Evolutionary conservation across 225 moss, liverwort and hornwort species (phyloP).

Genomic region (Thuidium tamariscinum): DNA sequence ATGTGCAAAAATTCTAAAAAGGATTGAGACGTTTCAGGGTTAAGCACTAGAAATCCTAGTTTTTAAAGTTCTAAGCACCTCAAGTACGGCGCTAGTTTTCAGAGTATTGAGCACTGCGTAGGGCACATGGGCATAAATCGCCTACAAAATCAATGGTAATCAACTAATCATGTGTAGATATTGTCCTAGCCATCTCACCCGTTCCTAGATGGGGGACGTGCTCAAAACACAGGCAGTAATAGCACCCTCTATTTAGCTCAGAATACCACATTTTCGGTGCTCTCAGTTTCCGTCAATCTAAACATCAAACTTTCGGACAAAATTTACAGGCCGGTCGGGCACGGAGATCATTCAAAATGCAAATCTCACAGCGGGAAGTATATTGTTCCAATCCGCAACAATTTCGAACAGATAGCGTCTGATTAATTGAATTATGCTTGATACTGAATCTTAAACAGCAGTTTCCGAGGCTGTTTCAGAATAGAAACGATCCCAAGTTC

Average conservation of each 20-base stretch:
- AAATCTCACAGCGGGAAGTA: neutral
- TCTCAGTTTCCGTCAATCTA: neutral
- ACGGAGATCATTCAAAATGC: neutral
- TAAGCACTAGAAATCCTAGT: neutral
- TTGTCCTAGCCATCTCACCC: neutral
- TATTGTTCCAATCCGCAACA: neutral
- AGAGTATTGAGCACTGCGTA: neutral
- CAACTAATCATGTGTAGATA: neutral
- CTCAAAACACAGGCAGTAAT: neutral
- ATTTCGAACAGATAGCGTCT: neutral
- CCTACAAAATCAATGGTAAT: neutral
- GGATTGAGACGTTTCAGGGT: no score
- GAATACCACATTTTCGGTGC: neutral
- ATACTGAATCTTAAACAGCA: neutral
- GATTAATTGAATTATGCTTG: neutral
- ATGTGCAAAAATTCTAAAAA: no score
- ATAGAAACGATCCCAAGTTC: slow-evolving; percentile 6
- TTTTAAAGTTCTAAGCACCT: neutral
- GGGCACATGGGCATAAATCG: no score
- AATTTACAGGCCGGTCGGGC: neutral
- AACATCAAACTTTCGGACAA: neutral
- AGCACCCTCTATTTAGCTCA: neutral
- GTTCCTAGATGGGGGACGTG: neutral
- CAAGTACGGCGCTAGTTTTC: neutral
- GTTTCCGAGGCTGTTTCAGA: neutral